Percentiles rank a stretch among this genome's conserved stretches.
Evolutionary conservation across 106 monocot species (phyloP).

Genomic region (Phalaenopsis equestris): DNA sequence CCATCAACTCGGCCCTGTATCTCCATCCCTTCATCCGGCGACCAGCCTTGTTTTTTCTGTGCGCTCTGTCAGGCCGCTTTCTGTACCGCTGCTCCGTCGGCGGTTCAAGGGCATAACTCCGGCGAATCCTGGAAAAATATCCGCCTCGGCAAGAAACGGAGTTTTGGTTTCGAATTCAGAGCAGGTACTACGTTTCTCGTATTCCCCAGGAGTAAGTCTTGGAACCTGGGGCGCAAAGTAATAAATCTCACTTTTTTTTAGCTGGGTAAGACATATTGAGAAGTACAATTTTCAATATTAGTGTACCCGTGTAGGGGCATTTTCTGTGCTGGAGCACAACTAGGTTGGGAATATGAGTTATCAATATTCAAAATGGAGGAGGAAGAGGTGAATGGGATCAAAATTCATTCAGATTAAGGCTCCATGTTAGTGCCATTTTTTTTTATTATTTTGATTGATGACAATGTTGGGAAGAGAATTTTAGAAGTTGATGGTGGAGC

Average conservation of each 20-base stretch:
- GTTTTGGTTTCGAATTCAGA: slow-evolving; percentile 4
- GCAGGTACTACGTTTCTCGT: neutral
- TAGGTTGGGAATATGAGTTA: neutral
- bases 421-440: neutral
- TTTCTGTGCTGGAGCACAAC: neutral
- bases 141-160: slow-evolving; percentile 3
- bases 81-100: neutral
- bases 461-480: neutral
- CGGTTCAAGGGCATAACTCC: neutral
- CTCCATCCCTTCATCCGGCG: neutral
- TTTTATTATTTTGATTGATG: neutral
- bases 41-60: neutral
- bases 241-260: neutral
- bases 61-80: neutral
- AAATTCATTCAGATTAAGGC: neutral
- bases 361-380: neutral
- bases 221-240: neutral
- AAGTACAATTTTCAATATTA: neutral
- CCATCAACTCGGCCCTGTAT: neutral
- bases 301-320: too few species aligned
- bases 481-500: neutral
- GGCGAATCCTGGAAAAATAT: neutral
- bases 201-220: neutral
- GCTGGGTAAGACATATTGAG: neutral
- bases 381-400: neutral